Evolutionary conservation across 129 eudicot genomes (phyloP).

Genomic region (Smallanthus sonchifolius): DNA sequence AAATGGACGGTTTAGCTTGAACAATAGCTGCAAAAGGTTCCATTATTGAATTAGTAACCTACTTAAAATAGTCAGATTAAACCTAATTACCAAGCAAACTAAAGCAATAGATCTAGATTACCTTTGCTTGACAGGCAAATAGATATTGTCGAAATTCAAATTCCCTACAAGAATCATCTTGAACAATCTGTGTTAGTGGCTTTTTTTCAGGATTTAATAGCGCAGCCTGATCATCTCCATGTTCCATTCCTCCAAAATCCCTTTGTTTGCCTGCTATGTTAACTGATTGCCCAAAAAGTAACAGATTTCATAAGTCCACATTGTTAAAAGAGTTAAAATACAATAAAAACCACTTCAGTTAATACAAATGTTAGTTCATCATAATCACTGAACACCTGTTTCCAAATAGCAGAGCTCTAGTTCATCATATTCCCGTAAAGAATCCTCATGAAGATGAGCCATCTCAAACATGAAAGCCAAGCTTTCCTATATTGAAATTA

Average conservation of each 20-base stretch:
- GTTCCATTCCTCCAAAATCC: conserved; percentile 92
- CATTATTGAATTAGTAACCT: neutral
- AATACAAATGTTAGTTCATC: neutral
- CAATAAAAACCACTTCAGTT: neutral
- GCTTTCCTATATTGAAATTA: conserved; percentile 62
- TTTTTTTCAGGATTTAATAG: conserved; percentile 68
- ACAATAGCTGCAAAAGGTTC: conserved; percentile 62
- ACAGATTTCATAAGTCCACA: neutral
- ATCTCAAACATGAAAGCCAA: conserved; percentile 98
- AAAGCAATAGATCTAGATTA: conserved; percentile 23
- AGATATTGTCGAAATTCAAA: conserved; percentile 97
- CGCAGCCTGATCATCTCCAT: conserved; percentile 91
- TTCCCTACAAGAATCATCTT: conserved; percentile 92
- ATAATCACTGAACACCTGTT: conserved; percentile 61
- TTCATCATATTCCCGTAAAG: conserved; percentile 97
- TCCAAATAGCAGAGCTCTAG: conserved; percentile 96
- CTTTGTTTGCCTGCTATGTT: conserved; percentile 71
- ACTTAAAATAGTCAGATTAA: neutral
- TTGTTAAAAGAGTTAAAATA: neutral
- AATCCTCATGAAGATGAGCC: conserved; percentile 97
- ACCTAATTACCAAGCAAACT: neutral
- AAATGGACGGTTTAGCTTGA: conserved; percentile 83
- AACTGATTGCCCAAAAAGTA: conserved; percentile 31
- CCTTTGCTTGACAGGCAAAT: conserved; percentile 98
- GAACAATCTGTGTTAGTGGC: conserved; percentile 80